phyloP scores from a whole-genome alignment of 352 stramenopile species.

The Detonula confervacea region DNA sequence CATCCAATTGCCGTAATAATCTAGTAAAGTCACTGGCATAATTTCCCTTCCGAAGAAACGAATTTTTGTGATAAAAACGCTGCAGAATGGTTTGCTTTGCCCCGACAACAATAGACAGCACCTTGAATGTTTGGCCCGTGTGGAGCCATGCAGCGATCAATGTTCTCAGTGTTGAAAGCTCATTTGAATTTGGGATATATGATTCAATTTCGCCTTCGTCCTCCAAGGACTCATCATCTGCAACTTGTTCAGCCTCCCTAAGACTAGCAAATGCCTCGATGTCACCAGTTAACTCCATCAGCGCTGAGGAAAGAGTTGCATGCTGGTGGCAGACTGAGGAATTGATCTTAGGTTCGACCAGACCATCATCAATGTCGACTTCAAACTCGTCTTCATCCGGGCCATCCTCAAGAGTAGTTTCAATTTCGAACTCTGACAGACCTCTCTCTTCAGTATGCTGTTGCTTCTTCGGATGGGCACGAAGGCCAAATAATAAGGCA shows the following conservation, averaged over 20 bases:
- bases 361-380: constrained; percentile 52
- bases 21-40: constrained; percentile 62
- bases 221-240: constrained; percentile 35
- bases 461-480: constrained; percentile 42
- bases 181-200: constrained; percentile 60
- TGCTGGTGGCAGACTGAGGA: constrained; percentile 38
- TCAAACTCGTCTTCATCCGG: constrained; percentile 56
- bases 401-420: constrained; percentile 39
- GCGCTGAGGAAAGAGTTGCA: constrained; percentile 54
- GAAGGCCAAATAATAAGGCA: constrained; percentile 66
- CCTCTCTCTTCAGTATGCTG: constrained; percentile 11
- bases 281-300: constrained; percentile 83
- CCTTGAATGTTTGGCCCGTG: constrained; percentile 75
- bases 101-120: constrained; percentile 69
- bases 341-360: constrained; percentile 30
- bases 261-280: constrained; percentile 57
- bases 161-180: constrained; percentile 77
- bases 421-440: constrained; percentile 55
- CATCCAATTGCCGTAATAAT: constrained; percentile 72
- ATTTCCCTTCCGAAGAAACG: constrained; percentile 67
- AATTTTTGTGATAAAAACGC: constrained; percentile 71
- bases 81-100: constrained; percentile 66
- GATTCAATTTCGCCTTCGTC: constrained; percentile 35
- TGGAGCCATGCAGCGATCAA: constrained; percentile 86
- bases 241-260: constrained; percentile 34